Percentiles rank a stretch among this genome's conserved stretches.
Evolutionary conservation across 208 protist species (phyloP).

Genomic region (Crithidia thermophila): DNA sequence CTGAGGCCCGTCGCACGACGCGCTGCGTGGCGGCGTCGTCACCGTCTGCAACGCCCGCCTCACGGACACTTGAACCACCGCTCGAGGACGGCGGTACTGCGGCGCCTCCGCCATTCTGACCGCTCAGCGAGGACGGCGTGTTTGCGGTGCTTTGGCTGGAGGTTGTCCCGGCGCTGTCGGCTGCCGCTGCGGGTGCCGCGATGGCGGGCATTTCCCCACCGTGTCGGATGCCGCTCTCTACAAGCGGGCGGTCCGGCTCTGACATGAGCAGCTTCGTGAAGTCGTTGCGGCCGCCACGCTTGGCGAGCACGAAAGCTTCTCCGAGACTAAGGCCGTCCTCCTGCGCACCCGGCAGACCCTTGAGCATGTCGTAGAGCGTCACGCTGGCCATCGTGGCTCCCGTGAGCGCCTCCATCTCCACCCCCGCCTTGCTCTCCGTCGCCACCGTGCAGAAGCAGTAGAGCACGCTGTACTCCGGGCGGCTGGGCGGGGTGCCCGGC

Average conservation of each 20-base stretch:
- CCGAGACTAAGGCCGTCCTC: conserved; percentile 84
- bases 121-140: background rate
- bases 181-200: background rate
- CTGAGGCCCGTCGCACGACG: conserved; percentile 7
- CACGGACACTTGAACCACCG: too few relatives aligned
- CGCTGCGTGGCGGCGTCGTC: conserved; percentile 14
- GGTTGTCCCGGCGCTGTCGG: background rate
- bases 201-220: conserved; percentile 8
- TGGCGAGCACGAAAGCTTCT: conserved; percentile 82
- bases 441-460: conserved; percentile 92
- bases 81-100: background rate
- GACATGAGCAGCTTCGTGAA: conserved; percentile 91
- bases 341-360: conserved; percentile 69
- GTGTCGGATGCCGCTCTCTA: conserved; percentile 14
- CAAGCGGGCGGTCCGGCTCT: conserved; percentile 47
- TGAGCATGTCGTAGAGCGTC: conserved; percentile 91
- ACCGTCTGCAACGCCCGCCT: conserved; percentile 19
- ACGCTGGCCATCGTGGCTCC: conserved; percentile 89
- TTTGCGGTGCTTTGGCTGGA: background rate
- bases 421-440: conserved; percentile 84
- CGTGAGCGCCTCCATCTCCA: conserved; percentile 98
- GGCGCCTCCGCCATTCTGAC: background rate
- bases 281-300: conserved; percentile 74
- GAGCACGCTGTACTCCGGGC: conserved; percentile 70
- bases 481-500: conserved; percentile 28